Conservation (phyloP, 345 rosid genomes). For the Pistacia vera region DNA sequence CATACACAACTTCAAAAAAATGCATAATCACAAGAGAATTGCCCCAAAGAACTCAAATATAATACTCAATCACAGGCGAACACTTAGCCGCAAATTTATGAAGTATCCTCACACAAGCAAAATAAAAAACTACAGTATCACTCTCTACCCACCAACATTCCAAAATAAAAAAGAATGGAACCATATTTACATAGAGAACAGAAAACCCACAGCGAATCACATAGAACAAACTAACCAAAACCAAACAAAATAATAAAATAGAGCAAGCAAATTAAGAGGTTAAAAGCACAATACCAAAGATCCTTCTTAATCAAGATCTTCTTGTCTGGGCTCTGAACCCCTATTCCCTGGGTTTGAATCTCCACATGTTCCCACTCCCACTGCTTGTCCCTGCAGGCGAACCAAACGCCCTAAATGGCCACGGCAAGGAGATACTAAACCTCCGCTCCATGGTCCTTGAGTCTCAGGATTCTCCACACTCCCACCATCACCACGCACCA, state of each 20-base stretch:
- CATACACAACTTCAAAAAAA: not conserved
- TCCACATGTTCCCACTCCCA: conserved; percentile 37
- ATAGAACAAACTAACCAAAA: not conserved
- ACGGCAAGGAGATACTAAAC: conserved; percentile 60
- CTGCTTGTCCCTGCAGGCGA: conserved; percentile 38
- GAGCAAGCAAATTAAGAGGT: not conserved
- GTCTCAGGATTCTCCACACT: conserved; percentile 30
- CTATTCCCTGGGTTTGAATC: conserved; percentile 38
- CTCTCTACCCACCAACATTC: not conserved
- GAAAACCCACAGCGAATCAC: not conserved
- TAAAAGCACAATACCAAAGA: conserved; percentile 24
- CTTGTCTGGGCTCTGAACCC: conserved; percentile 42
- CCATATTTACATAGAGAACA: not conserved
- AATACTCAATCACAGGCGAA: not conserved
- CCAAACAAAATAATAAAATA: not conserved
- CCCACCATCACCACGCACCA: conserved; percentile 21
- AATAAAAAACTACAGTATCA: not conserved
- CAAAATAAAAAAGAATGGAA: not conserved
- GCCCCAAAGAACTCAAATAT: not conserved
- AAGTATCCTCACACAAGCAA: not conserved
- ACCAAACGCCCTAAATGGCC: conserved; percentile 44
- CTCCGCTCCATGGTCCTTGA: conserved; percentile 48
- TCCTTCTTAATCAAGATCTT: conserved; percentile 61
- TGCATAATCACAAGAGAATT: not conserved
- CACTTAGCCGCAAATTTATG: not conserved